A percentile compares a stretch with the other conserved stretches of the same genome.
These are phyloP conservation scores for Mangifera indica DNA, from an alignment of 345 rosid species.

Conservation along the genomic window DNA sequence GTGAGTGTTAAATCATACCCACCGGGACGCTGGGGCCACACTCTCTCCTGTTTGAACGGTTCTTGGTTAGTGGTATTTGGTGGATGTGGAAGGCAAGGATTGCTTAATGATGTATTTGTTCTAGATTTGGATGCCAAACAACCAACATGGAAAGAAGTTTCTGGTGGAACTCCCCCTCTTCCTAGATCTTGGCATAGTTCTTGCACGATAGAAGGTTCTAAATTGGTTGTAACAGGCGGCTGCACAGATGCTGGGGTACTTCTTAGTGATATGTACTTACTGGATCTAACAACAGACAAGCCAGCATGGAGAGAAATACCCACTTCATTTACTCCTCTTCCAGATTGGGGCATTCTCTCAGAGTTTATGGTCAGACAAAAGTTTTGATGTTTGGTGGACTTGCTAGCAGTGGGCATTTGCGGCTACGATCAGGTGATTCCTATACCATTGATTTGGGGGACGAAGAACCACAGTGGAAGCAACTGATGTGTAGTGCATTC, in stretches of 20 bases:
- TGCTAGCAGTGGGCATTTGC: constrained; percentile 85
- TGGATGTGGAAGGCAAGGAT: constrained; percentile 83
- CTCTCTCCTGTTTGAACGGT: constrained; percentile 74
- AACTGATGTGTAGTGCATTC: constrained; percentile 60
- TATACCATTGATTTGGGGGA: constrained; percentile 76
- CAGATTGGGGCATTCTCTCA: constrained; percentile 84
- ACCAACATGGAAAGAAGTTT: constrained; percentile 89
- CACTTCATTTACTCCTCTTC: constrained; percentile 79
- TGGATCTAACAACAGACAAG: constrained; percentile 72
- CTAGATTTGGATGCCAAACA: constrained; percentile 88
- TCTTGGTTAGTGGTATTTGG: constrained; percentile 90
- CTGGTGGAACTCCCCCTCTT: constrained; percentile 76
- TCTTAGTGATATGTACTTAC: constrained; percentile 69
- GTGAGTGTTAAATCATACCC: constrained; percentile 76
- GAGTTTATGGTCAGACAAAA: constrained; percentile 69
- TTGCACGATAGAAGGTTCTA: constrained; percentile 81
- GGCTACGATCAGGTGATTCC: constrained; percentile 77
- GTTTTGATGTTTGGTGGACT: constrained; percentile 93
- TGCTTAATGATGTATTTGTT: constrained; percentile 84
- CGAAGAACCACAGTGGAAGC: constrained; percentile 71
- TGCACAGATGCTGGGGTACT: constrained; percentile 97
- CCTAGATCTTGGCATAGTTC: constrained; percentile 98
- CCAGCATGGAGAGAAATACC: constrained; percentile 85
- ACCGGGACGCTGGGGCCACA: constrained; percentile 95
- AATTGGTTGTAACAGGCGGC: constrained; percentile 84